phyloP scores from a whole-genome alignment of 164 flowering plant species.

The Annona cherimola region DNA sequence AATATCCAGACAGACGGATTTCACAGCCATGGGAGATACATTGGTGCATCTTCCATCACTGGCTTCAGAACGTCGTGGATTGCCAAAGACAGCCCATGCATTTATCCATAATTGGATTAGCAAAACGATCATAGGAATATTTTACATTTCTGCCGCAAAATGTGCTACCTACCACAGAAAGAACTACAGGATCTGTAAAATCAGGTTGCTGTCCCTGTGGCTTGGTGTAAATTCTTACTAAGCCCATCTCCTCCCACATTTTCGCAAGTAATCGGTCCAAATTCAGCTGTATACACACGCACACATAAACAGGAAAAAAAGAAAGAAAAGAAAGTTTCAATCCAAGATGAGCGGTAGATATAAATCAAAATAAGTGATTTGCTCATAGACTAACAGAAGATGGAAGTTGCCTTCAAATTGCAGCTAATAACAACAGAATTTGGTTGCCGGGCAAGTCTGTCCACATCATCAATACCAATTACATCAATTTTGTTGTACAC shows the following conservation, averaged over 20 bases:
- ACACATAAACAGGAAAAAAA: no score
- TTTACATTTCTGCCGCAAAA: not conserved
- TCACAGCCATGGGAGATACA: not conserved
- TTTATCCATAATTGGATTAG: not conserved
- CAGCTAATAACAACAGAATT: constrained; percentile 98
- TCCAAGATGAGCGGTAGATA: not conserved
- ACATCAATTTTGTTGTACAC: constrained; percentile 99
- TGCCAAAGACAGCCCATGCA: not conserved
- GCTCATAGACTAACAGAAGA: not conserved
- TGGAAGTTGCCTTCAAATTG: constrained; percentile 68
- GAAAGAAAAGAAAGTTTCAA: no score
- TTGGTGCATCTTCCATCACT: not conserved
- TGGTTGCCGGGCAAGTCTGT: constrained; percentile 87
- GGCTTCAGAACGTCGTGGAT: not conserved
- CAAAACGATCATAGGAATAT: not conserved
- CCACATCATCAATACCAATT: constrained; percentile 97
- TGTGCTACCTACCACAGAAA: constrained; percentile 66
- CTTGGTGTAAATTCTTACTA: constrained; percentile 91
- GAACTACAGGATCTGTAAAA: constrained; percentile 88
- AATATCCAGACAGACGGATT: not conserved
- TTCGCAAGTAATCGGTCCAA: constrained; percentile 86
- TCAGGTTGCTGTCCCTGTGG: constrained; percentile 99
- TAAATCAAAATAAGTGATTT: not conserved
- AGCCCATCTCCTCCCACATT: constrained; percentile 99
- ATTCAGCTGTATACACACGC: constrained; percentile 54